Percentiles rank a stretch among this genome's conserved stretches.
These are phyloP conservation scores for Lentinula sp. DNA, from an alignment of 768 basidiomycete species.

Conservation along the genomic window DNA sequence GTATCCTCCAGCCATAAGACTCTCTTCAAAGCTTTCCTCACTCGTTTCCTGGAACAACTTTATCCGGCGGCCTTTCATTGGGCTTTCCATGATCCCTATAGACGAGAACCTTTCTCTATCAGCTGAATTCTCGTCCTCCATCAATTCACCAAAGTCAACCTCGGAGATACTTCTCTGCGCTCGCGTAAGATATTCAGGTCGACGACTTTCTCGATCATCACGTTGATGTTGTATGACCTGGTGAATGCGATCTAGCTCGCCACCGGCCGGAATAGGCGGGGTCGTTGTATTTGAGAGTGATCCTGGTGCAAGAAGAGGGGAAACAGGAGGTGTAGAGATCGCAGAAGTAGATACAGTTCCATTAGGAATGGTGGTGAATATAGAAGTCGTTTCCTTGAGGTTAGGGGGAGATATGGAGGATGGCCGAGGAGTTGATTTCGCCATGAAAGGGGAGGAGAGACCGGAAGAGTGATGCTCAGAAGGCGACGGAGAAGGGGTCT, in stretches of 20 bases:
- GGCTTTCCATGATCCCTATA: conserved; percentile 65
- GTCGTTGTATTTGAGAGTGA: conserved; percentile 6
- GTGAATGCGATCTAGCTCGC: conserved; percentile 57
- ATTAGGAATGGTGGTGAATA: conserved; percentile 8
- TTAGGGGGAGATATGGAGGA: conserved; percentile 12
- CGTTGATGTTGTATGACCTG: conserved; percentile 45
- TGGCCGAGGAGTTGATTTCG: conserved; percentile 5
- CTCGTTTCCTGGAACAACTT: conserved; percentile 79
- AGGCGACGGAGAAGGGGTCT: conserved; percentile 8
- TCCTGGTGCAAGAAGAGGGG: conserved; percentile 17
- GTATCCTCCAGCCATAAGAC: conserved; percentile 78
- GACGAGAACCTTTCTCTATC: conserved; percentile 19
- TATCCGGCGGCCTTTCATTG: conserved; percentile 64
- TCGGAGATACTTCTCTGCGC: conserved; percentile 42
- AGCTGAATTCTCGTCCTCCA: conserved; percentile 26
- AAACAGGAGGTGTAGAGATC: conserved; percentile 17
- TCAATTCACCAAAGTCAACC: conserved; percentile 27
- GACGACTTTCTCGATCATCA: conserved; percentile 52
- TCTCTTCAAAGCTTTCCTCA: conserved; percentile 81
- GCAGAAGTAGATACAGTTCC: conserved; percentile 10
- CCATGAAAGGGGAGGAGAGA: conserved; percentile 23
- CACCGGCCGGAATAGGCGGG: conserved; percentile 29
- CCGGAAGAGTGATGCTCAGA: conserved; percentile 4
- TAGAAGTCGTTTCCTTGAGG: conserved; percentile 11
- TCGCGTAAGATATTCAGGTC: conserved; percentile 71